These are phyloP conservation scores for Paramecium sexaurelia DNA, from an alignment of 73 alveolate species.

Conservation along the genomic window DNA sequence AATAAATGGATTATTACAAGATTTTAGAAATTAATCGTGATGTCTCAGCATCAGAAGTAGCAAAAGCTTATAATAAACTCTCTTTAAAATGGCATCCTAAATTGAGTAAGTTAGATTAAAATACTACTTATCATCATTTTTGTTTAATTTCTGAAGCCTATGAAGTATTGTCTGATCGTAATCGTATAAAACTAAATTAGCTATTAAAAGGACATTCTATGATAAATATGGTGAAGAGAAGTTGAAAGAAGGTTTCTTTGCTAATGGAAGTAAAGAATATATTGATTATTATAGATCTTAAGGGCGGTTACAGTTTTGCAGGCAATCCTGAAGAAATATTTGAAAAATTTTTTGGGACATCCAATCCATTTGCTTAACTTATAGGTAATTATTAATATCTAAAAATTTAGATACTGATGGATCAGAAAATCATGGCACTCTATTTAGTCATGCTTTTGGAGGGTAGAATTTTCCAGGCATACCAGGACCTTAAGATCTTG, in stretches of 20 bases:
- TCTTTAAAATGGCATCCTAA: slow-evolving; percentile 92
- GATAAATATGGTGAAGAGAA: slow-evolving; percentile 94
- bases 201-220: slow-evolving; percentile 76
- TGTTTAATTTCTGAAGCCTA: slow-evolving; percentile 93
- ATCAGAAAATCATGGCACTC: slow-evolving; percentile 73
- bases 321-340: slow-evolving; percentile 96
- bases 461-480: slow-evolving; percentile 66
- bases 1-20: slow-evolving; percentile 85
- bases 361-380: slow-evolving; percentile 86
- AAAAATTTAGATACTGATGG: slow-evolving; percentile 51
- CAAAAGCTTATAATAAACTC: slow-evolving; percentile 86
- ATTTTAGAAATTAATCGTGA: slow-evolving; percentile 81
- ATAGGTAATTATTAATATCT: slow-evolving; percentile 59
- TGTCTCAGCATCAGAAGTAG: slow-evolving; percentile 87
- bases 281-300: slow-evolving; percentile 45
- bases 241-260: slow-evolving; percentile 90
- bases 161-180: slow-evolving; percentile 90
- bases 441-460: slow-evolving; percentile 84
- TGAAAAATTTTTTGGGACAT: slow-evolving; percentile 94
- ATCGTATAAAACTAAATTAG: not conserved
- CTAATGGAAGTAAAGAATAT: slow-evolving; percentile 46
- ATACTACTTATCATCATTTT: slow-evolving; percentile 82
- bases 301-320: slow-evolving; percentile 92
- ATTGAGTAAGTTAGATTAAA: slow-evolving; percentile 77
- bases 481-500: slow-evolving; percentile 73